phyloP scores from a whole-genome alignment of 805 yeast genomes.

The Wickerhamiella bombiphila region DNA sequence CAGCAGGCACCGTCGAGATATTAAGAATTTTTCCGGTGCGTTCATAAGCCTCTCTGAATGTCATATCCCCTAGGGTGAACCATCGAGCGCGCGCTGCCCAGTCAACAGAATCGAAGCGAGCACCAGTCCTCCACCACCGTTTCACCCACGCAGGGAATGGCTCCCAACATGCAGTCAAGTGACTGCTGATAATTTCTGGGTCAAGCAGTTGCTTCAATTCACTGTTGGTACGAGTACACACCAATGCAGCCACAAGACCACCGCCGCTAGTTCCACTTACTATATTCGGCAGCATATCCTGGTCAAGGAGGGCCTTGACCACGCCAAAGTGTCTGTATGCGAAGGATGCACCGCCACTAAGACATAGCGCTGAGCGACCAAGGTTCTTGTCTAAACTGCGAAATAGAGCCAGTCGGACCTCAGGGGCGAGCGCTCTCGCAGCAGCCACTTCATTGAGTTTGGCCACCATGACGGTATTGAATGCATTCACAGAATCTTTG shows the following conservation, averaged over 20 bases:
- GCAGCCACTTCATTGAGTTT: conserved; percentile 33
- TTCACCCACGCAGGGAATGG: conserved; percentile 44
- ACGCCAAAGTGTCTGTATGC: conserved; percentile 68
- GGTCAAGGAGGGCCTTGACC: conserved; percentile 53
- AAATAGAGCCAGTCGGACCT: conserved; percentile 38
- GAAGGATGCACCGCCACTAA: conserved; percentile 71
- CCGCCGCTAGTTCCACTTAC: conserved; percentile 75
- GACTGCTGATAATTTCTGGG: conserved; percentile 42
- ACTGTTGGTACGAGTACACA: conserved; percentile 53
- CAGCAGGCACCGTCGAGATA: conserved; percentile 67
- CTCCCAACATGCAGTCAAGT: conserved; percentile 57
- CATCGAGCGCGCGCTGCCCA: conserved; percentile 59
- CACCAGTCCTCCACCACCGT: conserved; percentile 62
- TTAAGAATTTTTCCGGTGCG: conserved; percentile 58
- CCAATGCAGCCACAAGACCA: conserved; percentile 58
- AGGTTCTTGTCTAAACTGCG: conserved; percentile 44
- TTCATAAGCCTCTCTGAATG: conserved; percentile 55
- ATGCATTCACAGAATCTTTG: conserved; percentile 41
- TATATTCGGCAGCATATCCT: conserved; percentile 50
- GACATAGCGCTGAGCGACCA: conserved; percentile 57
- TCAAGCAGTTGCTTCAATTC: conserved; percentile 42
- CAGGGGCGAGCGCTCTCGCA: conserved; percentile 25
- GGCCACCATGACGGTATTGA: conserved; percentile 37
- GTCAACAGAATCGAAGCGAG: conserved; percentile 56
- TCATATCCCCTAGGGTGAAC: conserved; percentile 59